Evolutionary conservation across 2,329 filamentous ascomycete genomes (phyloP).

Genomic region (Penicillium freii): DNA sequence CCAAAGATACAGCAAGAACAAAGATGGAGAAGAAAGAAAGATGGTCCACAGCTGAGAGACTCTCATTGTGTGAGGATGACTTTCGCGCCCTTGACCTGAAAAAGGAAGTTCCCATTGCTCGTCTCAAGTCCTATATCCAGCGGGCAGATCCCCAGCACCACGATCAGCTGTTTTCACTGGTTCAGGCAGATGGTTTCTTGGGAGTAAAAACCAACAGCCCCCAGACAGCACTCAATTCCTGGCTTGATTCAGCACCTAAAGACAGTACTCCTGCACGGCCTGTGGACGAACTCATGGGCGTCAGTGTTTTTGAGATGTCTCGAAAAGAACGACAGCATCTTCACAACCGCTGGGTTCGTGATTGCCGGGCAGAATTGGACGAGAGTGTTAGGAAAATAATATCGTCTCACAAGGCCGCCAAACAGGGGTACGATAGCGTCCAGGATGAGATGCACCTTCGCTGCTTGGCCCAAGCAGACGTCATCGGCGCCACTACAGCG

Average conservation of each 20-base stretch:
- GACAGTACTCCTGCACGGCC: neutral
- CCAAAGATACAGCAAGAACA: conserved; percentile 37
- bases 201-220: neutral
- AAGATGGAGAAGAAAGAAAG: conserved; percentile 29
- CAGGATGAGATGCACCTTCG: conserved; percentile 29
- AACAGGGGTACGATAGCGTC: conserved; percentile 5
- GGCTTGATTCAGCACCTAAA: neutral
- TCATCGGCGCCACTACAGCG: conserved; percentile 56
- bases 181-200: neutral
- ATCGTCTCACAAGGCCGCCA: neutral
- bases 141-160: neutral
- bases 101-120: neutral
- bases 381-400: neutral
- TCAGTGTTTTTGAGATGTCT: neutral
- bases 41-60: conserved; percentile 8
- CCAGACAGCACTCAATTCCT: neutral
- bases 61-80: conserved; percentile 12
- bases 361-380: neutral
- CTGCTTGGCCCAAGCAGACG: conserved; percentile 41
- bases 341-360: neutral
- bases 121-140: conserved; percentile 11
- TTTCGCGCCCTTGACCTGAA: conserved; percentile 15
- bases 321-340: neutral
- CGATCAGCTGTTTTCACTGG: conserved; percentile 2
- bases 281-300: neutral